Evolutionary conservation across 2,329 filamentous ascomycete species (phyloP), one percentile per base, ranked within the genome.

Genomic region (Ambrosiella cleistominuta): DNA sequence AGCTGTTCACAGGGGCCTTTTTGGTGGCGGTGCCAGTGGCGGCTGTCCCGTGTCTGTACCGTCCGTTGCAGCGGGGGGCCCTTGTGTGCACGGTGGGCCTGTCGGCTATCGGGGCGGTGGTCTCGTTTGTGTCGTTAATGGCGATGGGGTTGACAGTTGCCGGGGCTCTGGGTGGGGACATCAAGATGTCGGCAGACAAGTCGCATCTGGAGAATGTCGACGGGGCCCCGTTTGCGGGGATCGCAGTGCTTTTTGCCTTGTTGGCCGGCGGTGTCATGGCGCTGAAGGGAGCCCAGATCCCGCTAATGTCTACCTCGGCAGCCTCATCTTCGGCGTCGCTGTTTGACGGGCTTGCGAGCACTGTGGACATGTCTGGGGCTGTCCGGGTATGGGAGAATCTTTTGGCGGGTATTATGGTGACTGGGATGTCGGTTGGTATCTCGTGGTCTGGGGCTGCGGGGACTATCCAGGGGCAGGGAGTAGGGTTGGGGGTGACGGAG

Each of bases 261-360:
- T 65, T 78, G 0, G 74, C 74, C 0, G 70, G 70, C 0, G 75
- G 74, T 17, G 66, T 66, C 0, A 65, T 69, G 35, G 63, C 68
- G 1, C 66, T 78, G 5, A 71, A 75, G 57, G 67, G 69, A 2
- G 69, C 71, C 0, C 67, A 69, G 1, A 65, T 67, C 2, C 74
- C 75, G 1, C 64, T 74, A 35, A 68, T 78, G 50, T 68, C 69
- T 35, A 68, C 70, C n/a, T 77, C 74, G 38, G 72, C 75, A 7
- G 71, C 72, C 51, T 78, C 75, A 61, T 77, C 74, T 0, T 72
- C 70, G 2, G 69, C 72, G 5, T 77, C 70, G 64, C 67, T 77
- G 27, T 67, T 67, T n/a, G 66, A 72, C 11, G 70, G 70, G 27
- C 68, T 75, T 56, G 71, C 75, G 37, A 74, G 70, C 63, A 72